Evolutionary conservation across 768 basidiomycete genomes (phyloP), one percentile per base, ranked within the genome.

Genomic region (Termitomyces sp.): DNA sequence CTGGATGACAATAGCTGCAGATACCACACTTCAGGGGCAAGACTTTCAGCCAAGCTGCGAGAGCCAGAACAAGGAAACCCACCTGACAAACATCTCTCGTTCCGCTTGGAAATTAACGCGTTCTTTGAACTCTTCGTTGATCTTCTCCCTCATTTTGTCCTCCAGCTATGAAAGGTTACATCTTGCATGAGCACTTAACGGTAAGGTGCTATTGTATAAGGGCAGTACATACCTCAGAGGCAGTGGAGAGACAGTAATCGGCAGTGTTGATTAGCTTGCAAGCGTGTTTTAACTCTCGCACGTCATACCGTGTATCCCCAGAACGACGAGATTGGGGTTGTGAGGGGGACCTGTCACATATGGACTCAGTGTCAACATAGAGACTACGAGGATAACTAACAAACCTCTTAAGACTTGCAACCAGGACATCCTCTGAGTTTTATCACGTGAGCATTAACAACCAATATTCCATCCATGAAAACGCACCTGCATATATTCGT

Each of bases 221-320:
- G 13, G 5, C 11, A 11, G 13, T 7, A 48, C 76, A 11, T 65
- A 89, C 95, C 82, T 97, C 93, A 20, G 85, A 68, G 1, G 95
- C 92, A 2, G 96, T 99, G 1, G 84, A 85, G 62, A 95, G 91
- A 68, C 97, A 99, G 69, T 98, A 99, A 68, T 98, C 95, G 1
- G 95, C 96, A 0, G 97, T 99, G 67, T 99, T 98, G 68, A 99
- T 87, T 27, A 96, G 74, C n/a, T 93, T 76, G 68, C 93, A 95
- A 0, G 91, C 86, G 61, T 90, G 91, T 66, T 84, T 86, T 34
- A 98, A 71, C 59, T 95, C 88, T 4, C 78, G 78, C 8, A 81
- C 61, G 68, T 97, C 95, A 34, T 86, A 81, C n/a, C 89, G 83
- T 6, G 84, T 83, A 51, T 99, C 96, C 20, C 77, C 77, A 1